These are phyloP conservation scores for Macaranga tanarius DNA, from an alignment of 441 rosid species.

Conservation along the genomic window DNA sequence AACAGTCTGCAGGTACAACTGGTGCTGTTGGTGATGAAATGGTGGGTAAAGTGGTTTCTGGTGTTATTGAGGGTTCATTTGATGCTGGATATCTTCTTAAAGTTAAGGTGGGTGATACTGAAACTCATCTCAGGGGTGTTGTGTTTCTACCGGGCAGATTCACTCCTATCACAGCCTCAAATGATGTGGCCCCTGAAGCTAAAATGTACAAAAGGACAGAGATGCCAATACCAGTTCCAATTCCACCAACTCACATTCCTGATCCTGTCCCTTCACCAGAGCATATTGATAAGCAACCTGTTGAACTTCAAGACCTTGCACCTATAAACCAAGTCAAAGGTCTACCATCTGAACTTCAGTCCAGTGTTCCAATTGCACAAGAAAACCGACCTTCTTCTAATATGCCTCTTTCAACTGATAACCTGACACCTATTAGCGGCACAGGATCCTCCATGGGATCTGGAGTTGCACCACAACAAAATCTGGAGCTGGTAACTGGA, in stretches of 20 bases:
- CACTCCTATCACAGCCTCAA: conserved; percentile 50
- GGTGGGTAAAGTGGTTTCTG: conserved; percentile 65
- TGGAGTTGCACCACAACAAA: conserved; percentile 19
- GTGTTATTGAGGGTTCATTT: conserved; percentile 67
- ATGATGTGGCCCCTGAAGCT: conserved; percentile 73
- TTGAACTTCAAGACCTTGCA: conserved; percentile 27
- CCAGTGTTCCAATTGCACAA: conserved; percentile 21
- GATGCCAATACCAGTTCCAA: conserved; percentile 39
- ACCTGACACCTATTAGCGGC: conserved; percentile 26
- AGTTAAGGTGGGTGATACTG: conserved; percentile 56
- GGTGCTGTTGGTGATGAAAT: conserved; percentile 29
- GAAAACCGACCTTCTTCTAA: conserved; percentile 35
- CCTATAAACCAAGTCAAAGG: conserved; percentile 30
- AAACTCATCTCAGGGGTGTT: conserved; percentile 58
- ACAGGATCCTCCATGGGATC: conserved; percentile 26
- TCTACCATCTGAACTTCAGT: conserved; percentile 23
- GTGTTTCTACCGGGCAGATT: conserved; percentile 58
- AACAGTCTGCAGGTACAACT: conserved; percentile 24
- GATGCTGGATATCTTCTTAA: conserved; percentile 72
- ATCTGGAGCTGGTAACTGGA: conserved; percentile 30
- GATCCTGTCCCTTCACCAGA: conserved; percentile 25
- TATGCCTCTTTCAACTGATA: conserved; percentile 27
- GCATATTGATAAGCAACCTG: conserved; percentile 34
- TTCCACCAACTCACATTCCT: conserved; percentile 24
- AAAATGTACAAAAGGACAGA: conserved; percentile 55